Conservation (phyloP, 2,329 filamentous ascomycete species). For the Monosporascus sp. region DNA sequence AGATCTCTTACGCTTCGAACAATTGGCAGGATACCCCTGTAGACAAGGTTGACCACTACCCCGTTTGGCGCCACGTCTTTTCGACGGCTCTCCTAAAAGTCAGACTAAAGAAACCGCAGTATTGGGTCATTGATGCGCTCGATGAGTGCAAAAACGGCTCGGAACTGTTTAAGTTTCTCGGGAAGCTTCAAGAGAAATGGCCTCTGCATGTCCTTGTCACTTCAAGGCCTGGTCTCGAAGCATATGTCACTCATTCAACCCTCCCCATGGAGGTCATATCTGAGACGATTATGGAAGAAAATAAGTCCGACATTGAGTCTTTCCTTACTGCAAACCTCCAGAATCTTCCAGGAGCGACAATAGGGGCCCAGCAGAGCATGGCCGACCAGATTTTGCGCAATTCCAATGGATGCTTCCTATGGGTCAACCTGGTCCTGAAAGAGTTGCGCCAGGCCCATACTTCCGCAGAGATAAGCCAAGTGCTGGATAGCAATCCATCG, state of each 20-base stretch:
- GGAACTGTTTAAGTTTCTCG: conserved; percentile 20
- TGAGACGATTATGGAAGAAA: conserved; percentile 18
- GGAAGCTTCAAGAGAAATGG: conserved; percentile 16
- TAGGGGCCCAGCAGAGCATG: conserved; percentile 7
- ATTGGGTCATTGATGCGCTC: conserved; percentile 29
- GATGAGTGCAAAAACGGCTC: conserved; percentile 22
- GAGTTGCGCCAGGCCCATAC: conserved; percentile 23
- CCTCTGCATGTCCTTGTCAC: conserved; percentile 24
- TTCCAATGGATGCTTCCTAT: conserved; percentile 25
- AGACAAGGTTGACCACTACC: conserved; percentile 17
- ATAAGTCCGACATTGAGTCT: conserved; percentile 16
- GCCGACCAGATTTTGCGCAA: conserved; percentile 17
- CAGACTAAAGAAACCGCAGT: conserved; percentile 16
- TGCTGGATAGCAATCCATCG: conserved; percentile 18
- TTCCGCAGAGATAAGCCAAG: conserved; percentile 14
- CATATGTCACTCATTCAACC: background rate
- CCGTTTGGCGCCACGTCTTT: conserved; percentile 23
- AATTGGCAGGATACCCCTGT: conserved; percentile 12
- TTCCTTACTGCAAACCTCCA: conserved; percentile 18
- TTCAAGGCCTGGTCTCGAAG: conserved; percentile 14
- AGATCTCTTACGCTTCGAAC: conserved; percentile 7
- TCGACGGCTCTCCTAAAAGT: conserved; percentile 16
- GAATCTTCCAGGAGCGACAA: conserved; percentile 12
- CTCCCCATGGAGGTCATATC: conserved; percentile 8
- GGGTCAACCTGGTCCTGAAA: conserved; percentile 21